phyloP scores from a whole-genome alignment of 2,329 filamentous ascomycete genomes.

The Colletotrichum lentis region DNA sequence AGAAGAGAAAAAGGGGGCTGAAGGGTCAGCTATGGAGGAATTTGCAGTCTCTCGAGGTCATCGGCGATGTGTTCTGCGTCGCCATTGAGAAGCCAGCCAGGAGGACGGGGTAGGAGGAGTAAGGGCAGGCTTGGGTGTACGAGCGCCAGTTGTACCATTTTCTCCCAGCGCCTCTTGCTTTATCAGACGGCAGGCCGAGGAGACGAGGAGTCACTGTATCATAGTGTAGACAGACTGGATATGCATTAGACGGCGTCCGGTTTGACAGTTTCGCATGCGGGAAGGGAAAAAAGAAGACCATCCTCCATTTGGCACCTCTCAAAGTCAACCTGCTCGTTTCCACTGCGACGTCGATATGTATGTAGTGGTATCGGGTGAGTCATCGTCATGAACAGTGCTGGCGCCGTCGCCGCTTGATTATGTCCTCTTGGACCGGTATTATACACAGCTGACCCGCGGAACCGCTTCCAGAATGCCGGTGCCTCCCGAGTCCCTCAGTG shows the following conservation, averaged over 20 bases:
- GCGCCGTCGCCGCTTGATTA: constrained; percentile 18
- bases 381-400: constrained; percentile 1
- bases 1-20: background rate
- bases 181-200: background rate
- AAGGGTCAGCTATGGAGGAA: background rate
- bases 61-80: background rate
- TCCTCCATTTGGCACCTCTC: constrained; percentile 15
- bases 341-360: too few species aligned
- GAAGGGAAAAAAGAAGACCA: constrained; percentile 17
- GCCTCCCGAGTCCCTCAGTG: constrained; percentile 10
- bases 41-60: background rate
- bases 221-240: constrained; percentile 54
- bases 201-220: constrained; percentile 47
- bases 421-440: constrained; percentile 28
- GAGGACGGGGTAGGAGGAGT: background rate
- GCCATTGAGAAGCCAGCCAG: background rate
- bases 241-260: constrained; percentile 57
- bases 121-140: background rate
- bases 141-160: background rate
- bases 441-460: constrained; percentile 19
- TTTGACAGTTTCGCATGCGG: constrained; percentile 41
- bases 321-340: background rate
- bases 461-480: constrained; percentile 17
- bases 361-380: background rate
- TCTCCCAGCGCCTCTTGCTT: background rate